These are phyloP conservation scores for Wickerhamomyces strasburgensis DNA, from an alignment of 805 yeast genomes.

Conservation along the genomic window DNA sequence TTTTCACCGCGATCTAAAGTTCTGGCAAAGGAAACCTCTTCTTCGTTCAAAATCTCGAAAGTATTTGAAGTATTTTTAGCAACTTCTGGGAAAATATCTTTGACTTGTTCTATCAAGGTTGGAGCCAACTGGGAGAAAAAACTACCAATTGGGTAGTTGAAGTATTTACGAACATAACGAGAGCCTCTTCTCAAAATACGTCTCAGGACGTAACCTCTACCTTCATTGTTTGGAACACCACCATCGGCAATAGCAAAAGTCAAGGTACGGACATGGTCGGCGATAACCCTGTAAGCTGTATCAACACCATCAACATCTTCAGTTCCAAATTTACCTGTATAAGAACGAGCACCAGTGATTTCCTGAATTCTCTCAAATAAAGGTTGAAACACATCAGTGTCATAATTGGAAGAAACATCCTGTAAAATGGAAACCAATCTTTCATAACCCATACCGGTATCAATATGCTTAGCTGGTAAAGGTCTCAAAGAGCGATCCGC, in stretches of 20 bases:
- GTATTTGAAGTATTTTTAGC: slow-evolving; percentile 64
- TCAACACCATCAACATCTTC: slow-evolving; percentile 94
- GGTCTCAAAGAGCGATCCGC: slow-evolving; percentile 72
- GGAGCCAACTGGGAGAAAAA: slow-evolving; percentile 92
- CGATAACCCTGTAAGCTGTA: slow-evolving; percentile 96
- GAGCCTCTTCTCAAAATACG: slow-evolving; percentile 98
- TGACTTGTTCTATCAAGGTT: slow-evolving; percentile 82
- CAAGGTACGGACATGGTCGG: slow-evolving; percentile 97
- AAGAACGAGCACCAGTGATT: slow-evolving; percentile 88
- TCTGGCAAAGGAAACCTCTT: slow-evolving; percentile 90
- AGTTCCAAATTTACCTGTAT: slow-evolving; percentile 87
- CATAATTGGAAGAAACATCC: slow-evolving; percentile 88
- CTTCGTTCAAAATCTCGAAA: slow-evolving; percentile 91
- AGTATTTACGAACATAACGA: slow-evolving; percentile 91
- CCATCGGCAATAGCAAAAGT: slow-evolving; percentile 97
- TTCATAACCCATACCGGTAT: slow-evolving; percentile 99
- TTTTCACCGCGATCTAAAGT: slow-evolving; percentile 98
- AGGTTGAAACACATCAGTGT: slow-evolving; percentile 94
- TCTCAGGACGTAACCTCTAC: slow-evolving; percentile 97
- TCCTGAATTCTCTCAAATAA: slow-evolving; percentile 82
- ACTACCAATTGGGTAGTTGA: slow-evolving; percentile 91
- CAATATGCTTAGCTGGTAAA: slow-evolving; percentile 92
- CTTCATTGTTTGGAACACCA: slow-evolving; percentile 98
- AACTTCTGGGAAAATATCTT: slow-evolving; percentile 89
- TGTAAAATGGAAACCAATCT: slow-evolving; percentile 93